Evolutionary conservation across 257 asterid genomes (phyloP), one percentile per base, ranked within the genome.

Genomic region (Solanum ossicruentum): DNA sequence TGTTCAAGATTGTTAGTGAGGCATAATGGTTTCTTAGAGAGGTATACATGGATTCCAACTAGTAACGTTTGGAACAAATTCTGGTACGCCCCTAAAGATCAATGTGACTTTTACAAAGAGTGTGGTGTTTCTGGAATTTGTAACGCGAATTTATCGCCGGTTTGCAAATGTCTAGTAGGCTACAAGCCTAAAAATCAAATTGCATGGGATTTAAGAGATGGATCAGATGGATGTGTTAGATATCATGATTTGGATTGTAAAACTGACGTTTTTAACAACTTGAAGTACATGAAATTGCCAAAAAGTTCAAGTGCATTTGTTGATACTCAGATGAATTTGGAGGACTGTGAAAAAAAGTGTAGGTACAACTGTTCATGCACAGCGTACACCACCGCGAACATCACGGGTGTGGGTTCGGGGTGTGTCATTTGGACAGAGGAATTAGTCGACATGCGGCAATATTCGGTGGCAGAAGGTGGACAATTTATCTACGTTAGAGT

Each of bases 401-500:
- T 86, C 8, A 82, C 86, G 47, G 90, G 88, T 23, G 88, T 75
- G 28, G 97, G 94, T 3, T 85, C 87, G 28, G 97, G 97, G 6
- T 93, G 97, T 70, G 96, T 88, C 1, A 63, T 89, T 80, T 93
- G 97, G 97, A 83, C 89, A 49, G 80, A 55, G 71, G 94, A 89
- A 78, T 88, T 93, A 20, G 83, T 92, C 70, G 97, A 93, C 12
- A 90, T 93, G 95, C 39, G 96, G 88, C 97, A 91, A 87, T 93
- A 90, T 86, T 91, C 96, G 55, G 89, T 75, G 85, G 81, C 93
- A 5, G 95, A 92, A 43, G 95, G 96, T 78, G 97, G 96, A 1
- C 95, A 93, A 88, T 89, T 87, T 70, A 87, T 93, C 43, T 88
- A 91, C 60, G 78, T 91, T 60, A 89, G 97, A 84, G 90, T 87